phyloP scores from a whole-genome alignment of 2,329 filamentous ascomycete species.

The Diaporthe ampelina region DNA sequence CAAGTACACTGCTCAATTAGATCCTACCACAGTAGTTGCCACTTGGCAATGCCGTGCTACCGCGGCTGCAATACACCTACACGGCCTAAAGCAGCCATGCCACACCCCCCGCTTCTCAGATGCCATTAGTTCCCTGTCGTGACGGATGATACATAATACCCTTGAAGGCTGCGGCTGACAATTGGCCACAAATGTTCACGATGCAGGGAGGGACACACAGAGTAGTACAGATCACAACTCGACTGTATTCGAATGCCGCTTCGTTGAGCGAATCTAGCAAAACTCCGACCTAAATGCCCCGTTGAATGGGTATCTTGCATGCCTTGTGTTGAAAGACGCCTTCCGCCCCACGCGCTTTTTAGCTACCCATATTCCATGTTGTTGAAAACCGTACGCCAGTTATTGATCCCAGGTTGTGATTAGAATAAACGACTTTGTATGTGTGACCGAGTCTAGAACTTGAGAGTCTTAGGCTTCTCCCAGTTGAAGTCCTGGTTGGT shows the following conservation, averaged over 20 bases:
- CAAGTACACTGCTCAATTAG: not conserved
- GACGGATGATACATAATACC: too few relatives aligned
- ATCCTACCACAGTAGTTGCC: not conserved
- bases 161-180: too few relatives aligned
- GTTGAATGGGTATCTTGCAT: slow-evolving; percentile 38
- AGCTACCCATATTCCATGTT: slow-evolving; percentile 28
- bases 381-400: not conserved
- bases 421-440: slow-evolving; percentile 29
- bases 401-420: not conserved
- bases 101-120: too few relatives aligned
- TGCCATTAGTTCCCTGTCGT: too few relatives aligned
- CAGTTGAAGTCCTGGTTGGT: slow-evolving; percentile 98
- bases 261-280: slow-evolving; percentile 37
- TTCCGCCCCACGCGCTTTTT: slow-evolving; percentile 38
- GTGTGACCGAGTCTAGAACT: slow-evolving; percentile 74
- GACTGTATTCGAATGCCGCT: slow-evolving; percentile 29
- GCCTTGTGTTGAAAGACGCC: slow-evolving; percentile 53
- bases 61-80: not conserved
- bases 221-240: slow-evolving; percentile 5
- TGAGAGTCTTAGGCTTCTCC: slow-evolving; percentile 97
- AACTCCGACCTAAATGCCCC: slow-evolving; percentile 36
- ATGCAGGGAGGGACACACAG: too few relatives aligned
- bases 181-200: not conserved
- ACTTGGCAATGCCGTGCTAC: not conserved
- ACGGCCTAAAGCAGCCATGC: too few relatives aligned